Evolutionary conservation across 2,329 filamentous ascomycete species (phyloP).

Genomic region (Colletotrichum sp.): DNA sequence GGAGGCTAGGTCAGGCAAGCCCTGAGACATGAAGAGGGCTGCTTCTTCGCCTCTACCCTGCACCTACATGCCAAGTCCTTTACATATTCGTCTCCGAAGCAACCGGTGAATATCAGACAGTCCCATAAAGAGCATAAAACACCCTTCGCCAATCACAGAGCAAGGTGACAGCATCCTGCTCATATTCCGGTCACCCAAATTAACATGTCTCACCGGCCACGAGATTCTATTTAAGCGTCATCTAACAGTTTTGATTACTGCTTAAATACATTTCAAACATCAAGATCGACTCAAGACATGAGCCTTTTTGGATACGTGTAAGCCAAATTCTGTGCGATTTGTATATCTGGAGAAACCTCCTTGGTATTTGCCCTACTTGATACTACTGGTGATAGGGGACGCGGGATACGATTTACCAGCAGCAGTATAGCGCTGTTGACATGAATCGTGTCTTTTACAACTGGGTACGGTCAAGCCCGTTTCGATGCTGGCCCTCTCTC

Average conservation of each 20-base stretch:
- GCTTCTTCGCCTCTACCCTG: neutral
- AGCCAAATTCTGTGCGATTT: too few relatives aligned
- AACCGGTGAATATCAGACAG: accelerated
- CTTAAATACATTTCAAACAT: neutral
- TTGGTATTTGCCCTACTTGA: neutral
- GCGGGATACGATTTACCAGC: neutral
- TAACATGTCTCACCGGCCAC: neutral
- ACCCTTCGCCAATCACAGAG: neutral
- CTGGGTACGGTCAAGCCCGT: neutral
- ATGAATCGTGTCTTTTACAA: accelerated
- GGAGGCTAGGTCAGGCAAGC: neutral
- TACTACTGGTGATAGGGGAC: neutral
- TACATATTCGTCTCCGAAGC: neutral
- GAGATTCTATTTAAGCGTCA: neutral
- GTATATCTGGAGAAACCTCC: neutral
- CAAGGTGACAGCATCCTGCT: neutral
- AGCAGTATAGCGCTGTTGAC: accelerated
- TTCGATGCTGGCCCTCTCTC: neutral
- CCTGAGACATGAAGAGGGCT: neutral
- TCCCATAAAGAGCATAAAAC: accelerated
- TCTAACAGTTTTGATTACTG: neutral
- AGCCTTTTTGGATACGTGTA: too few relatives aligned
- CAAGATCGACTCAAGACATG: too few relatives aligned
- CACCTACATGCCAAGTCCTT: neutral
- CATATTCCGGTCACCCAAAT: accelerated